These are phyloP conservation scores for Chamaenerion angustifolium DNA, from an alignment of 345 rosid species.

Conservation along the genomic window DNA sequence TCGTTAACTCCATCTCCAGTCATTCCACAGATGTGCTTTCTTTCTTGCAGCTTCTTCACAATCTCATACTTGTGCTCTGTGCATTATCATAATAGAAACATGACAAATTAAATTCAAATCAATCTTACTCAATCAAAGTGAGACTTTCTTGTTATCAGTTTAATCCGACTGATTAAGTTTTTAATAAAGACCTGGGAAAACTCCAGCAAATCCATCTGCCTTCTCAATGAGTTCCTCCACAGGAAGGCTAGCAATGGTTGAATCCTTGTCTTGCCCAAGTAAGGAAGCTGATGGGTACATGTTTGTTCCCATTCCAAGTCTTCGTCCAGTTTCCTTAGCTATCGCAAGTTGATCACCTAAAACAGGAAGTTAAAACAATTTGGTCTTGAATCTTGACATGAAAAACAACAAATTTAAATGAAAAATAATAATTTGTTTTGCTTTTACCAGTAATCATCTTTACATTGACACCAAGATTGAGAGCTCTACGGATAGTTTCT, in stretches of 20 bases:
- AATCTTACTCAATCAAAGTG: not conserved
- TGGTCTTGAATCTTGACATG: too few species aligned
- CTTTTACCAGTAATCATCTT: slow-evolving; percentile 36
- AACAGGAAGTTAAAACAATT: not conserved
- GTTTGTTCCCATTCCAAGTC: slow-evolving; percentile 92
- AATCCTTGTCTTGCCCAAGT: slow-evolving; percentile 64
- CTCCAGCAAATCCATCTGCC: slow-evolving; percentile 94
- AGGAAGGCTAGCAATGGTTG: slow-evolving; percentile 47
- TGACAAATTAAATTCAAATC: not conserved
- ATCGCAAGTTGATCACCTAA: slow-evolving; percentile 72
- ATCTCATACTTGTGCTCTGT: slow-evolving; percentile 93
- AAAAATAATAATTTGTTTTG: not conserved
- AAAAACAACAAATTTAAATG: not conserved
- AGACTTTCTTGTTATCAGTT: not conserved
- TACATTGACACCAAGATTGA: slow-evolving; percentile 40
- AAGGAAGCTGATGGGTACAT: slow-evolving; percentile 89
- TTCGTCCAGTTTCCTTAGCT: slow-evolving; percentile 89
- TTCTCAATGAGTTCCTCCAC: slow-evolving; percentile 76
- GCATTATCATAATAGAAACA: not conserved
- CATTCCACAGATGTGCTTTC: slow-evolving; percentile 83
- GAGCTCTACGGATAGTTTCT: slow-evolving; percentile 39
- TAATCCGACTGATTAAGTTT: not conserved
- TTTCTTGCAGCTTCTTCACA: slow-evolving; percentile 81
- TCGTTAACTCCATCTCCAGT: slow-evolving; percentile 97
- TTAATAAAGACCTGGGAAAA: slow-evolving; percentile 66